These are phyloP conservation scores for Trametes coccinea DNA, from an alignment of 768 basidiomycete species.

Conservation along the genomic window DNA sequence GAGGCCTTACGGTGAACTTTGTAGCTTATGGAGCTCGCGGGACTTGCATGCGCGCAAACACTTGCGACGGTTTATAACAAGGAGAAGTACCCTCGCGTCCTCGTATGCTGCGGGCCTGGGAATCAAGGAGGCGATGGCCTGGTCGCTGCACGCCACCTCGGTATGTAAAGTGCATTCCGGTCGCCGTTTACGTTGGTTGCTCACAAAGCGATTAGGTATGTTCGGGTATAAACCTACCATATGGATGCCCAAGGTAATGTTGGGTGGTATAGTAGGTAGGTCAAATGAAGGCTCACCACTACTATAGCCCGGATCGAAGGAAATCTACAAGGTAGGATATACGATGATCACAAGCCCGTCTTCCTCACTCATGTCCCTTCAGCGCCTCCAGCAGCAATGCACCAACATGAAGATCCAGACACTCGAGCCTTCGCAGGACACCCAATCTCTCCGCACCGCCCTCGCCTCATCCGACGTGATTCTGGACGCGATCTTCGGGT, in stretches of 20 bases:
- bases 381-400: conserved; percentile 87
- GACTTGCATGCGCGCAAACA: conserved; percentile 89
- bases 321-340: conserved; percentile 74
- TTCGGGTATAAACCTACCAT: conserved; percentile 90
- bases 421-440: conserved; percentile 51
- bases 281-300: not conserved
- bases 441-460: conserved; percentile 47
- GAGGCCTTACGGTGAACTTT: not conserved
- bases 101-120: conserved; percentile 97
- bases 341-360: not conserved
- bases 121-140: conserved; percentile 98
- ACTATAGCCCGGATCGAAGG: conserved; percentile 84
- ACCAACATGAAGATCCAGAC: conserved; percentile 84
- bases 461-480: conserved; percentile 73
- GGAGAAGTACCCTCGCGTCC: conserved; percentile 68
- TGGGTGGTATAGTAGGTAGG: too few relatives aligned
- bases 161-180: conserved; percentile 37
- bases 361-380: not conserved
- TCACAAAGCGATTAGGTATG: conserved; percentile 54
- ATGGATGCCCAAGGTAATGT: conserved; percentile 86
- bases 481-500: conserved; percentile 96
- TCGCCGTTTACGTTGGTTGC: not conserved
- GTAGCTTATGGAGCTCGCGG: conserved; percentile 95
- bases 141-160: conserved; percentile 92
- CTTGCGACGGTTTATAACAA: conserved; percentile 75